Percentiles rank a stretch among this genome's conserved stretches.
Conservation (phyloP, 208 protist species). For the Angomonas deanei region DNA sequence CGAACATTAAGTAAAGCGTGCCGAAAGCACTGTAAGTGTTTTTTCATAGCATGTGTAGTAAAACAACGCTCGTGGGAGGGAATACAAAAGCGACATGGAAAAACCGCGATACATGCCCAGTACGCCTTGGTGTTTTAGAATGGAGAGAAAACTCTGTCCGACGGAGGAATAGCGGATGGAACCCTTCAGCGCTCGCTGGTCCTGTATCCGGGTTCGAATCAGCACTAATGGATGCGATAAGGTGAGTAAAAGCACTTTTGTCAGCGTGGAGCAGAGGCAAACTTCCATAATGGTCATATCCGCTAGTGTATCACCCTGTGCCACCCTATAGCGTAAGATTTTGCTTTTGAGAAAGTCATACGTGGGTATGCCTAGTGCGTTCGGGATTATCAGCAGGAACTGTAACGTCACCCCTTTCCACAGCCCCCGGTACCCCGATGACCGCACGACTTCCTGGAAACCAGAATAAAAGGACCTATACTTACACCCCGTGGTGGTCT, state of each 20-base stretch:
- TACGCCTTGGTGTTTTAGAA: slow-evolving; percentile 57
- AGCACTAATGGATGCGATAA: slow-evolving; percentile 78
- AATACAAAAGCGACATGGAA: slow-evolving; percentile 50
- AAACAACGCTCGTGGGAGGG: slow-evolving; percentile 63
- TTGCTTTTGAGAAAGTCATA: slow-evolving; percentile 75
- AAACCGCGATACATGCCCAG: slow-evolving; percentile 73
- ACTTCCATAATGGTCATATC: slow-evolving; percentile 64
- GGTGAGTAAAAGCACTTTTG: slow-evolving; percentile 52
- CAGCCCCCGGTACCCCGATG: slow-evolving; percentile 61
- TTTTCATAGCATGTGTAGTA: slow-evolving; percentile 84
- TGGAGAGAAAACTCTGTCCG: slow-evolving; percentile 33
- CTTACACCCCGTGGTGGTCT: slow-evolving; percentile 20
- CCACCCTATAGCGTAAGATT: slow-evolving; percentile 32
- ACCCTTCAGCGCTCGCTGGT: slow-evolving; percentile 50
- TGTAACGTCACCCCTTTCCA: slow-evolving; percentile 77
- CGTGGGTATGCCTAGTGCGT: slow-evolving; percentile 62
- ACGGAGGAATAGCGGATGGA: slow-evolving; percentile 57
- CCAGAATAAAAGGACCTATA: slow-evolving; percentile 67
- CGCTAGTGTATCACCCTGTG: slow-evolving; percentile 11
- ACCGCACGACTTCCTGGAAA: slow-evolving; percentile 39
- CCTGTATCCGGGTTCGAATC: slow-evolving; percentile 77
- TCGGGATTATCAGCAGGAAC: slow-evolving; percentile 71
- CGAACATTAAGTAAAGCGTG: not conserved
- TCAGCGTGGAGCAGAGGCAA: slow-evolving; percentile 58
- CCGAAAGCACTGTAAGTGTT: slow-evolving; percentile 33